Percentiles rank a stretch among this genome's conserved stretches.
phyloP scores from a whole-genome alignment of 2,329 filamentous ascomycete genomes.

The Dothideomycetidae sp. region DNA sequence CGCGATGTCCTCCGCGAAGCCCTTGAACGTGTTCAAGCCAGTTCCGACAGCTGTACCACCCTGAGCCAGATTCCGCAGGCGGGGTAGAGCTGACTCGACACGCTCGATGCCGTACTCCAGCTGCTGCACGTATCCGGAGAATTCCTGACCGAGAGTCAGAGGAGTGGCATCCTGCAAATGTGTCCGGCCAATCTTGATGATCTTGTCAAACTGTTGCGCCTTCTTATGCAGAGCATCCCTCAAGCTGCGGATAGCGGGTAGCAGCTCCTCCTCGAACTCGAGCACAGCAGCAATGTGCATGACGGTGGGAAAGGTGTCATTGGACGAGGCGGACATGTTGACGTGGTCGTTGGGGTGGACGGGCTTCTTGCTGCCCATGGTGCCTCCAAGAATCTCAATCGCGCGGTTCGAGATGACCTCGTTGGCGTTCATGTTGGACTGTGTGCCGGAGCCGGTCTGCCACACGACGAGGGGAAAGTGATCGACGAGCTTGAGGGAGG shows the following conservation, averaged over 20 bases:
- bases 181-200: constrained; percentile 98
- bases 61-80: constrained; percentile 77
- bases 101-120: constrained; percentile 82
- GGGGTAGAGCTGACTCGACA: constrained; percentile 66
- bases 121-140: constrained; percentile 93
- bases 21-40: constrained; percentile 92
- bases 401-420: constrained; percentile 99
- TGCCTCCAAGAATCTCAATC: constrained; percentile 90
- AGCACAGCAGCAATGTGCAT: constrained; percentile 98
- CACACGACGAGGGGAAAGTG: constrained; percentile 98
- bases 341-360: constrained; percentile 99
- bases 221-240: constrained; percentile 76
- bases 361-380: constrained; percentile 92
- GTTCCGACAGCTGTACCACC: constrained; percentile 95
- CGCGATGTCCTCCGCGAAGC: constrained; percentile 88
- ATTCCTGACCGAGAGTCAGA: constrained; percentile 89
- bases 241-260: constrained; percentile 71
- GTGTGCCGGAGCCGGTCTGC: constrained; percentile 97
- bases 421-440: constrained; percentile 99
- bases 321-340: constrained; percentile 97
- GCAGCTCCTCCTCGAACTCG: constrained; percentile 72
- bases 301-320: constrained; percentile 98
- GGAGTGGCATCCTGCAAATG: constrained; percentile 96
- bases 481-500: constrained; percentile 81
- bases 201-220: constrained; percentile 75